A percentile compares a stretch with the other conserved stretches of the same genome.
Evolutionary conservation across 1,284 basidiomycete genomes (phyloP).

Genomic region (Cryptococcus amylolentus): DNA sequence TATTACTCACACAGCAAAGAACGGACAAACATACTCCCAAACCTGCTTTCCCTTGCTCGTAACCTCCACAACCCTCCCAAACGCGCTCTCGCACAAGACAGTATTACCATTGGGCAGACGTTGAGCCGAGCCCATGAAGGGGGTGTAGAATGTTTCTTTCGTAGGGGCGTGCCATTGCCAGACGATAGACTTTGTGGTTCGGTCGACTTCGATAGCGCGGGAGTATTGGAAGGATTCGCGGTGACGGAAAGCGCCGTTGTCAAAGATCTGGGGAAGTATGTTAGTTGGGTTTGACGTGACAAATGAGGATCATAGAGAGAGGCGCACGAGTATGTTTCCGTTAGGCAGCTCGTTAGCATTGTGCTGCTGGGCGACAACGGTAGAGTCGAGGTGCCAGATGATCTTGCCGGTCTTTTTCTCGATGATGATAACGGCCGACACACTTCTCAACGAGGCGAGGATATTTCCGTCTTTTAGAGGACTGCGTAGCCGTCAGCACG

Average conservation of each 20-base stretch:
- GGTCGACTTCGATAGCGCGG: constrained; percentile 18
- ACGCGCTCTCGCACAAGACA: constrained; percentile 17
- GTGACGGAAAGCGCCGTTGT: constrained; percentile 22
- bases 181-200: constrained; percentile 18
- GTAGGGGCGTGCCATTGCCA: constrained; percentile 20
- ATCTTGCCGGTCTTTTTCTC: constrained; percentile 17
- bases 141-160: constrained; percentile 23
- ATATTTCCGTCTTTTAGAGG: constrained; percentile 20
- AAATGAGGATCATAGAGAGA: not conserved
- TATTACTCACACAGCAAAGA: constrained; percentile 8
- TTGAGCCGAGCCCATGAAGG: constrained; percentile 23
- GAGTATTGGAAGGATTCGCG: constrained; percentile 19
- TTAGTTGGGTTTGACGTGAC: not conserved
- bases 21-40: constrained; percentile 23
- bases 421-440: constrained; percentile 24
- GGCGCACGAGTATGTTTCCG: constrained; percentile 19
- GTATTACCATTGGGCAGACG: constrained; percentile 22
- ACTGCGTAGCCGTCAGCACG: not conserved
- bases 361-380: constrained; percentile 20
- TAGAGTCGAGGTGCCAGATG: constrained; percentile 23
- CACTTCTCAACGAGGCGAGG: constrained; percentile 18
- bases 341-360: constrained; percentile 21
- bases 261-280: constrained; percentile 12
- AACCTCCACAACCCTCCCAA: constrained; percentile 18
- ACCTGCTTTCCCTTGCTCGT: constrained; percentile 11